These are phyloP conservation scores for Eimeria tenella DNA, from an alignment of 169 alveolate genomes.

Conservation along the genomic window DNA sequence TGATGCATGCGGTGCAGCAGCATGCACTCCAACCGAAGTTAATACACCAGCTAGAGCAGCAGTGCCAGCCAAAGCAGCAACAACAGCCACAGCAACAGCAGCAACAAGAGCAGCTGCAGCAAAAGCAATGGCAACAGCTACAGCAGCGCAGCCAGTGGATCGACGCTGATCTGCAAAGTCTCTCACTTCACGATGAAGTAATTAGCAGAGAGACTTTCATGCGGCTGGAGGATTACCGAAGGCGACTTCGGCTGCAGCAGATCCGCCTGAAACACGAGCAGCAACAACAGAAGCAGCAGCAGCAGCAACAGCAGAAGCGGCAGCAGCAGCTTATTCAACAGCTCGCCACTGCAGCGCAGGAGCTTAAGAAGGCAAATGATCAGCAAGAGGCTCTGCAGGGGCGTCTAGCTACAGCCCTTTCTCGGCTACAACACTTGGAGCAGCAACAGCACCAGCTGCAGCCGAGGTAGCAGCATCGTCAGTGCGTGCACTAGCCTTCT, in stretches of 20 bases:
- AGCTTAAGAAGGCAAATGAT: conserved; percentile 56
- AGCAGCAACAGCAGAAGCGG: conserved; percentile 32
- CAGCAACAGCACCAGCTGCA: conserved; percentile 53
- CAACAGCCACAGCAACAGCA: neutral
- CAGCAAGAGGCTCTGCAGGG: conserved; percentile 40
- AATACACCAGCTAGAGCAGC: conserved; percentile 6
- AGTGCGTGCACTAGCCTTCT: neutral
- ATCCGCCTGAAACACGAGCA: conserved; percentile 37
- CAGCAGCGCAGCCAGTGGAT: conserved; percentile 6
- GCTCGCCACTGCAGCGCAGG: conserved; percentile 64
- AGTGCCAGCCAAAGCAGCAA: neutral
- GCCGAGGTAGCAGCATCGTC: conserved; percentile 20
- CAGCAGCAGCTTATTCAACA: conserved; percentile 52
- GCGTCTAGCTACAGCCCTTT: conserved; percentile 38
- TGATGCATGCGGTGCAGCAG: conserved; percentile 63
- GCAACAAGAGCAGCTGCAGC: neutral
- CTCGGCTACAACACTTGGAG: conserved; percentile 47
- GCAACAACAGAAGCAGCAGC: conserved; percentile 44
- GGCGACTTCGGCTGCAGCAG: conserved; percentile 59
- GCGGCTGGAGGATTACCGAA: conserved; percentile 33
- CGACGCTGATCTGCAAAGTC: conserved; percentile 38
- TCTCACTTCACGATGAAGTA: conserved; percentile 35
- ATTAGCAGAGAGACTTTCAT: conserved; percentile 31
- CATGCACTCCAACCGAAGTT: neutral
- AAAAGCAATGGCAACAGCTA: neutral